Evolutionary conservation across 257 asterid genomes (phyloP).

Genomic region (Solanum boliviense): DNA sequence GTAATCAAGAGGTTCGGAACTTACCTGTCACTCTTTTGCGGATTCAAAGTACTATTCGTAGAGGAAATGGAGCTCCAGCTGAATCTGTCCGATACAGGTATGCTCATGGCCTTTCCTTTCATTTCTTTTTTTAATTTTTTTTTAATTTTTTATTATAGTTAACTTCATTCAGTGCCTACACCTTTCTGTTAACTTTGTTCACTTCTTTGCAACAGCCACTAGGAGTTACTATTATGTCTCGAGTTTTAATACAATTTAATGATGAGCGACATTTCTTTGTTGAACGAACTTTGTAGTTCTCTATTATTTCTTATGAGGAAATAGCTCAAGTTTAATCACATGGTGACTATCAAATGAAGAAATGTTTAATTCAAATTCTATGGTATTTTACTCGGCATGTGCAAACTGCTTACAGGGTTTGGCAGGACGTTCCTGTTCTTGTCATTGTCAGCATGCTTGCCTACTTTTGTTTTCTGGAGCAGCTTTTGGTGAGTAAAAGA

Average conservation of each 20-base stretch:
- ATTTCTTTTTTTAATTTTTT: neutral
- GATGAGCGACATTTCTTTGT: neutral
- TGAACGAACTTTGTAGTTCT: neutral
- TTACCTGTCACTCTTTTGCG: constrained; percentile 78
- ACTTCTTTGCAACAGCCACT: neutral
- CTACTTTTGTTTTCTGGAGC: constrained; percentile 93
- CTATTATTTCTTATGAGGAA: neutral
- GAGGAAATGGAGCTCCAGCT: constrained; percentile 28
- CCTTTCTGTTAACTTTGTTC: neutral
- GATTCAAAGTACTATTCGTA: constrained; percentile 38
- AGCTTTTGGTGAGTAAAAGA: constrained; percentile 62
- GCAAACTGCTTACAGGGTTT: constrained; percentile 42
- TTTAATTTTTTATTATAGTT: neutral
- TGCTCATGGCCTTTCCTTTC: constrained; percentile 4
- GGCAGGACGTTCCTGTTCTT: constrained; percentile 92
- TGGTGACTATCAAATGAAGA: neutral
- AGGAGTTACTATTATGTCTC: neutral
- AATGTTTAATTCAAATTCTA: neutral
- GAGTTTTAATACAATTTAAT: neutral
- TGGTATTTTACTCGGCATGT: neutral
- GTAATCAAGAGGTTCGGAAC: constrained; percentile 81
- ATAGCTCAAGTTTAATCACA: neutral
- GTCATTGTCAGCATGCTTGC: constrained; percentile 95
- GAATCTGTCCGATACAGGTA: constrained; percentile 57
- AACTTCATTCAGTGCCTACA: neutral